These are phyloP conservation scores for Penicillium desertorum DNA, from an alignment of 495 filamentous ascomycete genomes.

Conservation along the genomic window DNA sequence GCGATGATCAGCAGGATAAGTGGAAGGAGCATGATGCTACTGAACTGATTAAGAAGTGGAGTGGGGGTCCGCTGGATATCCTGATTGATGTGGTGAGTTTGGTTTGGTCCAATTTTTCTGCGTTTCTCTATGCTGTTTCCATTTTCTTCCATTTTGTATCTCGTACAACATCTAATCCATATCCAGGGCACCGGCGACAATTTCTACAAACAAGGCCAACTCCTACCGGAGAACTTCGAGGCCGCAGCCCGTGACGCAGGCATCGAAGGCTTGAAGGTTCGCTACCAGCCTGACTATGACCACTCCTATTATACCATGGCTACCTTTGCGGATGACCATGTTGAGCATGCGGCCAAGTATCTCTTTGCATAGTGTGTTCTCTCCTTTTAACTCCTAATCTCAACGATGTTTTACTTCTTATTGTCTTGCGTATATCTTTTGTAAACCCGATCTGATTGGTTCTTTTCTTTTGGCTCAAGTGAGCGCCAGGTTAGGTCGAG, in stretches of 20 bases:
- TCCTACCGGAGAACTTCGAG: slow-evolving; percentile 90
- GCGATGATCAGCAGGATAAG: slow-evolving; percentile 63
- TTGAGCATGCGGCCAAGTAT: slow-evolving; percentile 87
- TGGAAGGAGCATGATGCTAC: slow-evolving; percentile 94
- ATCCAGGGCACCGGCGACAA: slow-evolving; percentile 81
- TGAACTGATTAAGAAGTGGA: slow-evolving; percentile 77
- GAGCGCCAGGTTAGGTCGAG: slow-evolving; percentile 18
- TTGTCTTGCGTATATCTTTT: neutral
- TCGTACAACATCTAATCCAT: neutral
- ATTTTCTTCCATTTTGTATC: neutral
- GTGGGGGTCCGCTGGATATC: slow-evolving; percentile 61
- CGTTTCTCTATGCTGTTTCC: neutral
- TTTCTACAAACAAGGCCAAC: slow-evolving; percentile 90
- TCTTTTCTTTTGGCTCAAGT: slow-evolving; percentile 20
- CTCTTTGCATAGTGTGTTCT: slow-evolving; percentile 57
- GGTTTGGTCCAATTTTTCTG: neutral
- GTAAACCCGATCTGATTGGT: slow-evolving; percentile 25
- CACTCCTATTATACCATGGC: slow-evolving; percentile 97
- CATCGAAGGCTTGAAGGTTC: slow-evolving; percentile 61
- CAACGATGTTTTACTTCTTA: neutral
- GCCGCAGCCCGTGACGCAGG: slow-evolving; percentile 73
- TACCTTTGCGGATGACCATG: slow-evolving; percentile 83
- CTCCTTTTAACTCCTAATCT: slow-evolving; percentile 19
- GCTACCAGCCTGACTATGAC: slow-evolving; percentile 92
- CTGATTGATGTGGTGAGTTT: slow-evolving; percentile 75